These are phyloP conservation scores for Parasitella parasitica DNA, from an alignment of 371 early-diverging fungal species.

Conservation along the genomic window DNA sequence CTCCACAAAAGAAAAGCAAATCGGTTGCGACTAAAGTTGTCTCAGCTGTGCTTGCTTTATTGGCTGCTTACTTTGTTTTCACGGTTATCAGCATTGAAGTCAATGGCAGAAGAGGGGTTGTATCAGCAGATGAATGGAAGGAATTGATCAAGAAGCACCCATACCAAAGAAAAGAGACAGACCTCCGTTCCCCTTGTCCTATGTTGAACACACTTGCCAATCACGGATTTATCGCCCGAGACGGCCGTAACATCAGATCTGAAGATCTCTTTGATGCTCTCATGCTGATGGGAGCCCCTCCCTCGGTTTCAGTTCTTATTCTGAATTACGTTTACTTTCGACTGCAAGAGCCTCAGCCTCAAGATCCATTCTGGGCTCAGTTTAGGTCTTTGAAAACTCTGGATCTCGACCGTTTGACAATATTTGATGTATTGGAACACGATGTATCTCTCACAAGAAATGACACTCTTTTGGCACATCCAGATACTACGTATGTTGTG, in stretches of 20 bases:
- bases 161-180: constrained; percentile 14
- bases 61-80: constrained; percentile 1
- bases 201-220: constrained; percentile 42
- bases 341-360: constrained; percentile 13
- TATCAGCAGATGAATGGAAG: constrained; percentile 19
- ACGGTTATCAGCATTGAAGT: constrained; percentile 5
- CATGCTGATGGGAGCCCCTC: constrained; percentile 15
- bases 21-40: not conserved
- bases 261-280: constrained; percentile 25
- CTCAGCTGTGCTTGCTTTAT: constrained; percentile 2
- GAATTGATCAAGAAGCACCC: constrained; percentile 26
- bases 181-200: constrained; percentile 39
- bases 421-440: constrained; percentile 34
- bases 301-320: constrained; percentile 7
- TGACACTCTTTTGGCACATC: constrained; percentile 16
- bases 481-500: not conserved
- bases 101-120: constrained; percentile 8
- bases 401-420: constrained; percentile 27
- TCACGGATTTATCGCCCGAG: constrained; percentile 37
- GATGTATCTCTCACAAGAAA: constrained; percentile 38
- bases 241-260: constrained; percentile 31
- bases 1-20: not conserved
- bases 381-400: constrained; percentile 6
- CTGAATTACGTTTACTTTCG: constrained; percentile 10
- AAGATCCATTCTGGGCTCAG: not conserved